Conservation (phyloP, 2,329 filamentous ascomycete genomes). For the Myriosclerotinia curreyana region DNA sequence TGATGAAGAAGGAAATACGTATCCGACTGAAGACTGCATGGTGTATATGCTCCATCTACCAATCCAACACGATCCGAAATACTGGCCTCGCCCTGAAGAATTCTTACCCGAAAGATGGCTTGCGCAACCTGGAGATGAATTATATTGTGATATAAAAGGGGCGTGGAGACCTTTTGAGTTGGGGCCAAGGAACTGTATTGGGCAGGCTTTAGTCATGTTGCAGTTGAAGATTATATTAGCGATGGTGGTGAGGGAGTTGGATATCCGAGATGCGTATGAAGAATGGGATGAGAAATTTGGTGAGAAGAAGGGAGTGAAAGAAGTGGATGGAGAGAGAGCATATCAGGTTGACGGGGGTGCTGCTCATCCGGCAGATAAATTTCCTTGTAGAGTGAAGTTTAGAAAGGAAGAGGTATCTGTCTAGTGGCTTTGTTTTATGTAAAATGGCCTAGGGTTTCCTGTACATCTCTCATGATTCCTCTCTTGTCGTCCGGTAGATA, state of each 20-base stretch:
- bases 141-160: slow-evolving; percentile 37
- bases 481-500: no score
- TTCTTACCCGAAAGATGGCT: slow-evolving; percentile 51
- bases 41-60: slow-evolving; percentile 26
- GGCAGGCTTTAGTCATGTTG: slow-evolving; percentile 51
- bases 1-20: slow-evolving; percentile 25
- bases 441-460: no score
- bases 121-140: slow-evolving; percentile 39
- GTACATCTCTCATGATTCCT: not conserved
- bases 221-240: slow-evolving; percentile 49
- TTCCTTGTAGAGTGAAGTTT: slow-evolving; percentile 18
- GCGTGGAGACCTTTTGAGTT: slow-evolving; percentile 56
- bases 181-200: slow-evolving; percentile 55
- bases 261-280: slow-evolving; percentile 44
- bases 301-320: slow-evolving; percentile 5
- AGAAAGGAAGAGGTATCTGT: not conserved
- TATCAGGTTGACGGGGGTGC: slow-evolving; percentile 28
- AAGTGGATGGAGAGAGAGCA: slow-evolving; percentile 23
- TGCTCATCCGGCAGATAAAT: slow-evolving; percentile 19
- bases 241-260: slow-evolving; percentile 47
- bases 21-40: slow-evolving; percentile 26
- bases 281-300: slow-evolving; percentile 25
- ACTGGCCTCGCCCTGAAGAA: slow-evolving; percentile 45
- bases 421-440: not conserved
- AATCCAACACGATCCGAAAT: slow-evolving; percentile 41